Conservation (phyloP, 768 basidiomycete species). For the Termitomyces sp. region DNA sequence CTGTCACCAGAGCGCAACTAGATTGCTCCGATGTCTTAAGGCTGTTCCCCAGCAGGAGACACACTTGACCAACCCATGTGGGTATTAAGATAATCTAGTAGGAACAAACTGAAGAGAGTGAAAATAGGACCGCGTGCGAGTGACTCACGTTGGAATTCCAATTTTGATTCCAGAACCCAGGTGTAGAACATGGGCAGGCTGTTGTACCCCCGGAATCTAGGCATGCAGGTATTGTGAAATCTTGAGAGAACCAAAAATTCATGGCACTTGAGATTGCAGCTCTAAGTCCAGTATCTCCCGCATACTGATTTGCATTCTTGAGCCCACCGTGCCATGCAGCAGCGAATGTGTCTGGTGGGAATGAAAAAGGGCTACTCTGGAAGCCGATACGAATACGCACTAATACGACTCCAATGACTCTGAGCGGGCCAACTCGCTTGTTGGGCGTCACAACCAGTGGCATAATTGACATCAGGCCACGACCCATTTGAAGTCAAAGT, state of each 20-base stretch:
- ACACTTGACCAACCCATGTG: constrained; percentile 46
- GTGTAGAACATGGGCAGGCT: constrained; percentile 50
- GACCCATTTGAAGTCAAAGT: constrained; percentile 43
- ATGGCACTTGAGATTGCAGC: constrained; percentile 43
- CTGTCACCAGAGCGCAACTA: constrained; percentile 45
- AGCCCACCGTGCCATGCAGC: constrained; percentile 53
- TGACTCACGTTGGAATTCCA: constrained; percentile 54
- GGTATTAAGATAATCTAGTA: constrained; percentile 56
- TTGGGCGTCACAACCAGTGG: constrained; percentile 54
- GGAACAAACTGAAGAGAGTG: neutral
- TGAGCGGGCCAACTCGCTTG: constrained; percentile 69
- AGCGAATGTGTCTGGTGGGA: constrained; percentile 40
- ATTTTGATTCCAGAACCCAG: constrained; percentile 48
- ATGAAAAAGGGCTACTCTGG: neutral
- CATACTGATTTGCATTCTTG: constrained; percentile 32
- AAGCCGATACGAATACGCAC: constrained; percentile 22
- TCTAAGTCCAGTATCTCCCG: constrained; percentile 32
- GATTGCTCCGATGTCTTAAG: constrained; percentile 34
- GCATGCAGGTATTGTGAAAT: constrained; percentile 49
- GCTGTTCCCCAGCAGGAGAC: constrained; percentile 45
- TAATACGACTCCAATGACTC: constrained; percentile 48
- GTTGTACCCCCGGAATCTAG: constrained; percentile 47
- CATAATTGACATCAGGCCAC: constrained; percentile 60
- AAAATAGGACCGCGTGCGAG: neutral
- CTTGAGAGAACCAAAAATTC: constrained; percentile 59